Conservation (phyloP, 768 basidiomycete species). For the Hericium coralloides region DNA sequence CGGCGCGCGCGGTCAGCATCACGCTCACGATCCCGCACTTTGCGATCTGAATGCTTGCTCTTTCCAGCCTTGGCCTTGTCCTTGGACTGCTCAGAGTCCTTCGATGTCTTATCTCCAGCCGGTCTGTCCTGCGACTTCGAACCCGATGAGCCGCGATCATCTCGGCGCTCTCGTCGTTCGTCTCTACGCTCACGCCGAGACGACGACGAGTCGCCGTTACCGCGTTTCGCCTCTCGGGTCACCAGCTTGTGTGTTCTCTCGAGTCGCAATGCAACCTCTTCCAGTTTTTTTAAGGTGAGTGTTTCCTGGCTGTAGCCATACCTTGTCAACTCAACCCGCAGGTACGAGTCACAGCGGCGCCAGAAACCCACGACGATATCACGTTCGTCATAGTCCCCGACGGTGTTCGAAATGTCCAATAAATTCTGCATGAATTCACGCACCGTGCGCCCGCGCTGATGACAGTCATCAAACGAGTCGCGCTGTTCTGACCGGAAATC, state of each 20-base stretch:
- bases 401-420: neutral
- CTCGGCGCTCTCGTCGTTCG: neutral
- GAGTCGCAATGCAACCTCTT: neutral
- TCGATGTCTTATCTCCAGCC: neutral
- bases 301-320: neutral
- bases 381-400: neutral
- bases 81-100: neutral
- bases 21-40: too few species aligned
- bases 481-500: neutral
- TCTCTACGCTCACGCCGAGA: neutral
- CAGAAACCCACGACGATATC: neutral
- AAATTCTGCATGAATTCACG: neutral
- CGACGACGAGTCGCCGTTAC: neutral
- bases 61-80: neutral
- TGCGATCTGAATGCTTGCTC: too few species aligned
- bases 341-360: neutral
- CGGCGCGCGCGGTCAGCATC: neutral
- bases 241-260: neutral
- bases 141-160: neutral
- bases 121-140: too few species aligned
- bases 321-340: neutral
- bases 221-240: neutral
- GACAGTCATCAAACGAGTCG: neutral
- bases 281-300: neutral
- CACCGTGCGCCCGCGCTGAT: neutral